A percentile compares a stretch with the other conserved stretches of the same genome.
Conservation (phyloP, 2,329 filamentous ascomycete genomes). For the Fusarium albosuccineum region DNA sequence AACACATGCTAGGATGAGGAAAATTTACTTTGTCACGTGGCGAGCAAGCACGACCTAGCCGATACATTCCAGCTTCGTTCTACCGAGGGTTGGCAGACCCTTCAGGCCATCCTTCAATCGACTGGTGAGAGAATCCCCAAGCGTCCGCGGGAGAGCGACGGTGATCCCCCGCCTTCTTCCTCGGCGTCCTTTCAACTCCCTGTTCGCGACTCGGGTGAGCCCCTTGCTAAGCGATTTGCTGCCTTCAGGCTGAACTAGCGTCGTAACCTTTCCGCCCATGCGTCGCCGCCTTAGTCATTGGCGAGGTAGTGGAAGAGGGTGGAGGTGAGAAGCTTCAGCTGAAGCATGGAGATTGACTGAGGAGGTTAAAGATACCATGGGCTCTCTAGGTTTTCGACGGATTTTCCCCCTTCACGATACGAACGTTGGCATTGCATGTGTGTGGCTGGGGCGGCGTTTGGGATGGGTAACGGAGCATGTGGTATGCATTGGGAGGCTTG, state of each 20-base stretch:
- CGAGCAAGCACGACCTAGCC: slow-evolving; percentile 82
- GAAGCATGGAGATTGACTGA: not conserved
- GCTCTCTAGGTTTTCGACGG: slow-evolving; percentile 13
- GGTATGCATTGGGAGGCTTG: slow-evolving; percentile 24
- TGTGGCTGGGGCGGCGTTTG: slow-evolving; percentile 35
- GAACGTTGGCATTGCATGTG: slow-evolving; percentile 33
- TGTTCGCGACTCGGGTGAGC: slow-evolving; percentile 60
- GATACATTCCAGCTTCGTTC: slow-evolving; percentile 87
- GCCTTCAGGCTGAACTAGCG: slow-evolving; percentile 72
- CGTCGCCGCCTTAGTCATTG: slow-evolving; percentile 42
- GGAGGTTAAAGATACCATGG: slow-evolving; percentile 10
- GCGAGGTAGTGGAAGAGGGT: slow-evolving; percentile 14
- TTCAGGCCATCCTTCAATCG: slow-evolving; percentile 93
- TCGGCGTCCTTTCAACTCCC: slow-evolving; percentile 47
- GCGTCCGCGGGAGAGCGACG: slow-evolving; percentile 62
- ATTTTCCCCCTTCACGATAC: slow-evolving; percentile 23
- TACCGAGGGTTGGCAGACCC: slow-evolving; percentile 92
- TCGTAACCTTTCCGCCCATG: slow-evolving; percentile 41
- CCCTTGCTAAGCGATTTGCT: slow-evolving; percentile 76
- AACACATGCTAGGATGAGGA: slow-evolving; percentile 80
- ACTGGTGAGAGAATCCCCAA: slow-evolving; percentile 96
- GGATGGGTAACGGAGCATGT: slow-evolving; percentile 37
- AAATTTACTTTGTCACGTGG: slow-evolving; percentile 85
- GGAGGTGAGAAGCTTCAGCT: not conserved
- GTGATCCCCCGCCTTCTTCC: slow-evolving; percentile 46